Evolutionary conservation across 2,329 filamentous ascomycete species (phyloP).

Genomic region (Dothideomycetes sp.): DNA sequence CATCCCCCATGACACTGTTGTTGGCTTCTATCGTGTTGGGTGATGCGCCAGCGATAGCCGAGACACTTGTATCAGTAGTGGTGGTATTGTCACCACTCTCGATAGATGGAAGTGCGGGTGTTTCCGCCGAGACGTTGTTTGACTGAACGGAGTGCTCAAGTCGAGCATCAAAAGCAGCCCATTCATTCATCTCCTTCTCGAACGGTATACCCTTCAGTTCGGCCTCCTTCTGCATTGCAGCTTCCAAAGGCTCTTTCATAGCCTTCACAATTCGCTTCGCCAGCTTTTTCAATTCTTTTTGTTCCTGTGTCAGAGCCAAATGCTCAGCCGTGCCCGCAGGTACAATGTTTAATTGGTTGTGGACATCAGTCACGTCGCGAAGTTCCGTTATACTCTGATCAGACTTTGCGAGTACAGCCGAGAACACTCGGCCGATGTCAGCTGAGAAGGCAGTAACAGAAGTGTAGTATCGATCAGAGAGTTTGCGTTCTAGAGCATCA

Average conservation of each 20-base stretch:
- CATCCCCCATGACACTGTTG: conserved; percentile 16
- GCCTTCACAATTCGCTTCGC: conserved; percentile 82
- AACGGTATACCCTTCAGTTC: conserved; percentile 63
- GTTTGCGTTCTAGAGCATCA: conserved; percentile 41
- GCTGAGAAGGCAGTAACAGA: conserved; percentile 53
- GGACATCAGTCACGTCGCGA: conserved; percentile 30
- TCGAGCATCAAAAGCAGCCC: conserved; percentile 58
- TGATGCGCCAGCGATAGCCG: conserved; percentile 31
- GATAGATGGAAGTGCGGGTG: conserved; percentile 7
- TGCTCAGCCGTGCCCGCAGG: conserved; percentile 30
- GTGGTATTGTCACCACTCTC: conserved; percentile 12
- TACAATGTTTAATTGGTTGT: conserved; percentile 32
- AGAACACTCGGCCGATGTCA: conserved; percentile 49
- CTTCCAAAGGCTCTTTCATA: conserved; percentile 67
- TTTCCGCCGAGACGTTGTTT: conserved; percentile 26
- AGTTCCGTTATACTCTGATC: conserved; percentile 22
- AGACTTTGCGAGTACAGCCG: conserved; percentile 41
- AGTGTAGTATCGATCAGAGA: conserved; percentile 49
- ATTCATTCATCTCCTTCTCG: conserved; percentile 52
- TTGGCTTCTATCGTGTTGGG: conserved; percentile 2
- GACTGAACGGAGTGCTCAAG: conserved; percentile 43
- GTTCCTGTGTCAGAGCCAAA: conserved; percentile 46
- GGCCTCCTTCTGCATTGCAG: conserved; percentile 70
- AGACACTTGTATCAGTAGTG: conserved; percentile 25
- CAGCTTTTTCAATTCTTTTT: conserved; percentile 73